These are phyloP conservation scores for Meyerozyma carpophila DNA, from an alignment of 1,139 yeast genomes.

Conservation along the genomic window DNA sequence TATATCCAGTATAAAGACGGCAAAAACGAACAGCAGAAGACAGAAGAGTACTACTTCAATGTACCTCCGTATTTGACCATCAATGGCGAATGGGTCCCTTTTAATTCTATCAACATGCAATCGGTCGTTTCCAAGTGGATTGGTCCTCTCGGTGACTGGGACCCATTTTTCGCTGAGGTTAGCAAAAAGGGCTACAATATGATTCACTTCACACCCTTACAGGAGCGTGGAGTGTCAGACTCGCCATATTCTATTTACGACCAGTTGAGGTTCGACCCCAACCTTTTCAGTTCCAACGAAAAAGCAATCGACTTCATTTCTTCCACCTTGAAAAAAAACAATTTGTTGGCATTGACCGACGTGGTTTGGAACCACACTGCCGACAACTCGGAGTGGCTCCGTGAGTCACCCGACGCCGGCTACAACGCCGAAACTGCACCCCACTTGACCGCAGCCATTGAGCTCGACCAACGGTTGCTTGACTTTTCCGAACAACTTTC, in stretches of 20 bases:
- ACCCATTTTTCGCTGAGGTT: conserved; percentile 53
- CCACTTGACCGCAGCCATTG: conserved; percentile 79
- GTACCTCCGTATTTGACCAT: conserved; percentile 74
- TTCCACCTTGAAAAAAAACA: conserved; percentile 48
- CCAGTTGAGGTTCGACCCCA: conserved; percentile 72
- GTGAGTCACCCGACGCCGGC: conserved; percentile 85
- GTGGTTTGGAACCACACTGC: conserved; percentile 96
- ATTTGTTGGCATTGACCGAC: conserved; percentile 77
- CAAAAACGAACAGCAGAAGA: conserved; percentile 27
- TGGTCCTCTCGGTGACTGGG: conserved; percentile 69
- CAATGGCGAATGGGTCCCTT: conserved; percentile 53
- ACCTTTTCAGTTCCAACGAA: conserved; percentile 44
- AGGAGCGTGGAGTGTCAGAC: conserved; percentile 79
- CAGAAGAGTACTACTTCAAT: conserved; percentile 65
- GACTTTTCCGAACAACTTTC: conserved; percentile 56
- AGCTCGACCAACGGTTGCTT: conserved; percentile 63
- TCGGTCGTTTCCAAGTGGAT: conserved; percentile 90
- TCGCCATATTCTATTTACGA: conserved; percentile 92
- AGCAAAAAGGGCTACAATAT: conserved; percentile 80
- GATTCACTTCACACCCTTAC: conserved; percentile 94
- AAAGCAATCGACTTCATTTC: conserved; percentile 23
- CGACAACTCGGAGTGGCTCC: conserved; percentile 78
- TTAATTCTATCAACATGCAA: conserved; percentile 80
- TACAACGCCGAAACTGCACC: conserved; percentile 86
- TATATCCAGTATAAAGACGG: conserved; percentile 46